Base-by-base conservation (phyloP, 2,329 filamentous ascomycete species). In the Cyphellophora europaea region DNA sequence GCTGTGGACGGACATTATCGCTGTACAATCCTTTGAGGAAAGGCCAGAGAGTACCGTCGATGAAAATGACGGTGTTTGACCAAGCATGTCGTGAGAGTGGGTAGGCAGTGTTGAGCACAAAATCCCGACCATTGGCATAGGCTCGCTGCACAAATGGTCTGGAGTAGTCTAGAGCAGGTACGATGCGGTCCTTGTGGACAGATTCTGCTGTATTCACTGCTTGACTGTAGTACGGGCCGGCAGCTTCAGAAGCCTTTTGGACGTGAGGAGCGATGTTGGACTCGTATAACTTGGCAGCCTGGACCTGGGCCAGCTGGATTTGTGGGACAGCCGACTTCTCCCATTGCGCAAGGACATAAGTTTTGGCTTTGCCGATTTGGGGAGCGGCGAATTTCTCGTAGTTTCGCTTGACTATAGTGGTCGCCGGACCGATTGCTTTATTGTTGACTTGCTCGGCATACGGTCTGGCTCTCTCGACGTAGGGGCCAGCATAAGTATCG, bases 1-100 rank as follows among this genome's bases (percentile, higher is more conserved):
- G 71, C 59, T 98, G 93, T 11, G 93, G 93, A 62, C 96, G 88
- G 3, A 98, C 88, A 49, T 93, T 94, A 53, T 94, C 79, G 8
- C 79, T 74, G 53, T 96, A 96, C 4, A 95, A 63, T 11, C 82
- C 71, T 16, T 82, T 77, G 8, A 95, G 44, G 45, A 82, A 79
- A 2, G 89, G 89, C 80, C 84, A 91, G 11, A 96, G 65, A 2
- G 77, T 79, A 30, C 75, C 74, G 38, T 86, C 75, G 19, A 93
- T 62, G 52, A 95, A 89, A 10, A 71, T 62, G 39, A 77, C 74
- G 0, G 74, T 72, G 40, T 77, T 77, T 37, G 77, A 76, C 71
- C 81, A 85, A 3, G 74, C 74, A 66, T 77, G 83, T 37, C 75
- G 71, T 5, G 74, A 71, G 30, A 82, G 76, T 1, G 89, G 89